phyloP scores from a whole-genome alignment of 2,329 filamentous ascomycete genomes.

The Arthroderma uncinatum region DNA sequence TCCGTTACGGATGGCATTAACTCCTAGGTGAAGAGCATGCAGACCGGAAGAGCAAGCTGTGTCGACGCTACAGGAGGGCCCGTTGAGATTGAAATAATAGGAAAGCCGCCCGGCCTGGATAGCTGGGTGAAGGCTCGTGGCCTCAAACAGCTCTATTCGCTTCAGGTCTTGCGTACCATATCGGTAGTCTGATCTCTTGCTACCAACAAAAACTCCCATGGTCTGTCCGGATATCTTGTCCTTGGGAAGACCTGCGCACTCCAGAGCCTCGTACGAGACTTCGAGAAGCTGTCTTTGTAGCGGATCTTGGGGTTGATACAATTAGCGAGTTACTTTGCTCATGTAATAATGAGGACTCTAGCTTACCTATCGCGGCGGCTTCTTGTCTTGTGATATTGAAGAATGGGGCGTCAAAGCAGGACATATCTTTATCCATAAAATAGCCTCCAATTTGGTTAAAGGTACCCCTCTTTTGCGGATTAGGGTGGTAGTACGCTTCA shows the following conservation, averaged over 20 bases:
- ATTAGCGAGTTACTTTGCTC: too few relatives aligned
- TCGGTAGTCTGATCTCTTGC: too few relatives aligned
- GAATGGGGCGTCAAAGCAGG: constrained; percentile 23
- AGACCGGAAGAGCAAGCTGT: constrained; percentile 21
- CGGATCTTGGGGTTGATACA: constrained; percentile 42
- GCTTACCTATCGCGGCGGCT: too few relatives aligned
- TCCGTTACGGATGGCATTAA: constrained; percentile 15
- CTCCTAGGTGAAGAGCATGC: constrained; percentile 21
- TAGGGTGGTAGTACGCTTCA: constrained; percentile 3
- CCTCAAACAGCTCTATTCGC: too few relatives aligned
- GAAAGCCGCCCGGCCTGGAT: constrained; percentile 3
- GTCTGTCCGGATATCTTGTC: neutral
- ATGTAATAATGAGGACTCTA: too few relatives aligned
- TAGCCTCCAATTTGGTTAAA: constrained; percentile 14
- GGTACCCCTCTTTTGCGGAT: neutral
- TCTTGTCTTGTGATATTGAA: constrained; percentile 19
- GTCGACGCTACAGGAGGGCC: constrained; percentile 15
- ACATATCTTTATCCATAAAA: constrained; percentile 23
- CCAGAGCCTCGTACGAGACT: constrained; percentile 70
- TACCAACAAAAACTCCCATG: neutral
- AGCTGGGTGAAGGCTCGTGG: too few relatives aligned
- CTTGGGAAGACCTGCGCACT: constrained; percentile 53
- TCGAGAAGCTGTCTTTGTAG: constrained; percentile 66
- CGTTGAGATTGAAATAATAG: constrained; percentile 10
- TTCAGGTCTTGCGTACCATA: too few relatives aligned